phyloP scores from a whole-genome alignment of 768 basidiomycete genomes.

The Coprinopsis cinerea region DNA sequence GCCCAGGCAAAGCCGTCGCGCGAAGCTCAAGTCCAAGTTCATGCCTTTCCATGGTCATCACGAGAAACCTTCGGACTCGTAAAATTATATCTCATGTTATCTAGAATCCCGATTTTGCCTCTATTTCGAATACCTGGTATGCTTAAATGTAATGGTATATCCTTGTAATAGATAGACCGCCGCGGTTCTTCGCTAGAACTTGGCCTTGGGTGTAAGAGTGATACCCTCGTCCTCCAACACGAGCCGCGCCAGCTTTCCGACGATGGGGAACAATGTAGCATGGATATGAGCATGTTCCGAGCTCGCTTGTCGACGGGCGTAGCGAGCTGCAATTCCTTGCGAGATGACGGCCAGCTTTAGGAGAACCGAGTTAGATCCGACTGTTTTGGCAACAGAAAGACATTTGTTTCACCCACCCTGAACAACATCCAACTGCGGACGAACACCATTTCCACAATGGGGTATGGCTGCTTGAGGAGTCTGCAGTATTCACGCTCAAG shows the following conservation, averaged over 20 bases:
- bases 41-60: too few relatives aligned
- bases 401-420: constrained; percentile 41
- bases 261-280: constrained; percentile 43
- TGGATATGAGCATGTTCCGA: constrained; percentile 65
- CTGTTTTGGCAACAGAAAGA: background rate
- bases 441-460: constrained; percentile 74
- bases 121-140: too few relatives aligned
- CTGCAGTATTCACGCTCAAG: constrained; percentile 81
- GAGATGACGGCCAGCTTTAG: constrained; percentile 64
- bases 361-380: background rate
- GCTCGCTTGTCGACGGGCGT: constrained; percentile 82
- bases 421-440: constrained; percentile 84
- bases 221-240: constrained; percentile 53
- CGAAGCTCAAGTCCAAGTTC: background rate
- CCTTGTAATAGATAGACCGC: too few relatives aligned
- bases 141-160: too few relatives aligned
- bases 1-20: background rate
- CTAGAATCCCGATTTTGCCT: too few relatives aligned
- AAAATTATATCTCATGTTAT: too few relatives aligned
- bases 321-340: constrained; percentile 87
- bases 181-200: too few relatives aligned
- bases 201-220: constrained; percentile 22
- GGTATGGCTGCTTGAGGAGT: constrained; percentile 59
- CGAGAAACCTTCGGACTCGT: too few relatives aligned
- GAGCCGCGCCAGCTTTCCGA: constrained; percentile 58